Percentiles rank a stretch among this genome's conserved stretches.
Evolutionary conservation across 2,329 filamentous ascomycete genomes (phyloP).

Genomic region (Fulvia fulva): DNA sequence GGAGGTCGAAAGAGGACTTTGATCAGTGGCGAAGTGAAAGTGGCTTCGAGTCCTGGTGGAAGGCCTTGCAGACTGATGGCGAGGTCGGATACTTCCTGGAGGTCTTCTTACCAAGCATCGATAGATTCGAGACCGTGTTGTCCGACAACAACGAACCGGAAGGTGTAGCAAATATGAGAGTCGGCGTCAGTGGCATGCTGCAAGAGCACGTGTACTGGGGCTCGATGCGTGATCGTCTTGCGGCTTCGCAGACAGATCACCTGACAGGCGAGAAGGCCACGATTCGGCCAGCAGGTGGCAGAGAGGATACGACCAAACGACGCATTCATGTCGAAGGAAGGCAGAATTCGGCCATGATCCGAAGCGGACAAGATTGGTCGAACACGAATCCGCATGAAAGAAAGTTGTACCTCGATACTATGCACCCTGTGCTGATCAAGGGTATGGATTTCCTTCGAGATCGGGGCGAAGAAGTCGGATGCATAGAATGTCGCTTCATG

Average conservation of each 20-base stretch:
- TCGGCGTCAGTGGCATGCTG: conserved; percentile 36
- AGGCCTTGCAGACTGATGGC: conserved; percentile 25
- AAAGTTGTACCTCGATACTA: conserved; percentile 42
- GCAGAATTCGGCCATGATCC: conserved; percentile 43
- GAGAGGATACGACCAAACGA: conserved; percentile 5
- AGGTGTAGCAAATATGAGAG: conserved; percentile 41
- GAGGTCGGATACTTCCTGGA: conserved; percentile 43
- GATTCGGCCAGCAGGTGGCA: conserved; percentile 19
- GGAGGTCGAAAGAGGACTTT: conserved; percentile 31
- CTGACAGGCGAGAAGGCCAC: conserved; percentile 31
- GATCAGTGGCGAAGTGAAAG: conserved; percentile 33
- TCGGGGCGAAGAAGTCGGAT: conserved; percentile 42
- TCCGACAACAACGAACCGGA: conserved; percentile 38
- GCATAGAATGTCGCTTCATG: conserved; percentile 45
- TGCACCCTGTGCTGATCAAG: conserved; percentile 43
- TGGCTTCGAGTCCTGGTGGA: conserved; percentile 40
- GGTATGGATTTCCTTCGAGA: conserved; percentile 47
- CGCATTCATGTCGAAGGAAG: conserved; percentile 36
- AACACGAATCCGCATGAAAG: conserved; percentile 40
- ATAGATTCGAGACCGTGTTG: conserved; percentile 45
- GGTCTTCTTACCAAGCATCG: conserved; percentile 40
- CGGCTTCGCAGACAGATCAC: conserved; percentile 33
- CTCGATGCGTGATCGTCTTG: conserved; percentile 44
- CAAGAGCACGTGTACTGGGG: conserved; percentile 47
- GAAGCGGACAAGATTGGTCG: conserved; percentile 47